Evolutionary conservation across 2,329 filamentous ascomycete species (phyloP), one percentile per base, ranked within the genome.

Genomic region (Rhynchosporium agropyri): DNA sequence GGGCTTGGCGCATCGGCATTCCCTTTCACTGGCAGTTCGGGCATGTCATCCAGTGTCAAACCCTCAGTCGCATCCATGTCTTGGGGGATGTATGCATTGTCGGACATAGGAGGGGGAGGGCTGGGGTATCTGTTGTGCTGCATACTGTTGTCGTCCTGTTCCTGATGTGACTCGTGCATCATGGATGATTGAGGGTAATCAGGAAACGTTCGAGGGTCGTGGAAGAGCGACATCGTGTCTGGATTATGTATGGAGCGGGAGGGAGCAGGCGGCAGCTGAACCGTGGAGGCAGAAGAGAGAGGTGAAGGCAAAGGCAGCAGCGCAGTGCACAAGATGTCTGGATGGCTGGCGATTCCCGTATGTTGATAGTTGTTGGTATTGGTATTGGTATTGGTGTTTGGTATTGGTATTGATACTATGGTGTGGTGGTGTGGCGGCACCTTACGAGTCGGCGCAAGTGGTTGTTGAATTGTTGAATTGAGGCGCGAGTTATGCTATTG

Each of bases 71-170:
- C 53, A 60, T 69, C 67, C n/a, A 69, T 62, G 13, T 64, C 42
- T 28, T 70, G 71, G 29, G 64, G 45, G 38, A 69, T 67, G 49
- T 74, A 76, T 48, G 72, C 69, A 46, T 71, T 71, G 10, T 74
- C 71, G 61, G 64, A 63, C 45, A 73, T 61, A 3, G 71, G 68
- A 42, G 69, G 64, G 13, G 68, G 69, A 45, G 71, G 73, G 51
- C 69, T 72, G 53, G 74, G 73, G 61, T 74, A 74, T 64, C 68
- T 68, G 46, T 68, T 66, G 51, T 71, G 68, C 36, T 72, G 67
- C 50, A 62, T 66, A 43, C 49, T 69, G 59, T 40, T 65, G 42
- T 72, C 69, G 28, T 72, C 71, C 62, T 70, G 69, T 28, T 73
- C 71, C 36, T 70, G 69, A 13, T 67, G 67, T 1, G 67, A 61